Base-by-base conservation (phyloP, 805 yeast species). In the Myxozyma monticola region DNA sequence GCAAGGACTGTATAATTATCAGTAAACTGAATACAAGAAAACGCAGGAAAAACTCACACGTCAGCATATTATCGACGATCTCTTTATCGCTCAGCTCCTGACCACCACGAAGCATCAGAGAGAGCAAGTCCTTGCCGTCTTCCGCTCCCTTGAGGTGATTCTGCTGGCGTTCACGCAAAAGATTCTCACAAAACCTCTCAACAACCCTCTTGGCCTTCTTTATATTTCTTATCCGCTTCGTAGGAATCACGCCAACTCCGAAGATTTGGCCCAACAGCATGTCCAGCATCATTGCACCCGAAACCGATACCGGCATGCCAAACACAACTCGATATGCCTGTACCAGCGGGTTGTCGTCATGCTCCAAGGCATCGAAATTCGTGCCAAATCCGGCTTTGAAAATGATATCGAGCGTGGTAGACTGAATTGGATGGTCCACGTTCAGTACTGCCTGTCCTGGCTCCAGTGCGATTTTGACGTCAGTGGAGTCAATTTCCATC, bases 321-420 rank as follows among this genome's bases (percentile, higher is more conserved):
- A 49, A 45, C 2, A 51, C 20, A 2, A n/a, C 33, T 5, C 25
- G 34, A 18, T 54, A 54, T 1, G 59, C 55, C 10, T 2, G 21
- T 8, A 49, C 45, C 9, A 54, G 38, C 39, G 41, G 49, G 37
- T 54, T 46, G 12, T 48, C 45, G 6, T 53, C 49, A 29, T 47
- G 20, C 8, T 54, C 53, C 4, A 54, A 41, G 2, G 59, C 49
- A 28, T 54, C 34, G 35, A 54, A 48, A 3, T 36, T 39, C 4
- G 37, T 25, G 12, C 55, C 55, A 21, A 54, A 21, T 12, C 54
- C 54, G 10, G 56, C 49, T 8, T 37, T 37, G 25, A 37, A 46
- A 37, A 54, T 51, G 25, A 54, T 48, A 26, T 54, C 59, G 12
- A 54, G 53, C 8, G 56, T 51, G 22, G 52, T 49, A 9, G 46